These are phyloP conservation scores for Penicillium psychrosexuale DNA, from an alignment of 2,329 filamentous ascomycete genomes.

Conservation along the genomic window DNA sequence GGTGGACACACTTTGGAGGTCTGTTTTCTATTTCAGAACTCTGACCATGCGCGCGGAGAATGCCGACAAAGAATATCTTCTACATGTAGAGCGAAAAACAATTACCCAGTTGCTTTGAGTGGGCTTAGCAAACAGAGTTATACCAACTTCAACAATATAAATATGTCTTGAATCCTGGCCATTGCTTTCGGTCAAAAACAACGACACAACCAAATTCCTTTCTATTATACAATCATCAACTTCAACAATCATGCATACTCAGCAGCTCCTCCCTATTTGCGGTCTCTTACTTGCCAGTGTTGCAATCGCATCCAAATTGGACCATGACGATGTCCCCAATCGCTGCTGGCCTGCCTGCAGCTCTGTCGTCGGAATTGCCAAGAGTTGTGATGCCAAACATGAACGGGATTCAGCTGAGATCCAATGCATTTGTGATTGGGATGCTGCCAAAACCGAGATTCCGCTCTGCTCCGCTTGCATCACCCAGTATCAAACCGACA, in stretches of 20 bases:
- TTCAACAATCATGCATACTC: constrained; percentile 21
- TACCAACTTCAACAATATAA: constrained; percentile 10
- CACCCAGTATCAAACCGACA: constrained; percentile 20
- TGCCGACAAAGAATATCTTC: background rate
- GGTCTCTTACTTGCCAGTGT: constrained; percentile 26
- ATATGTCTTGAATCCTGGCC: background rate
- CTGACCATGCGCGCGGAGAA: background rate
- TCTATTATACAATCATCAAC: background rate
- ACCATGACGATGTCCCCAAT: constrained; percentile 29
- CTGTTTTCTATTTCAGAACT: background rate
- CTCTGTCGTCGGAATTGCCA: constrained; percentile 22
- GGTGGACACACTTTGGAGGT: constrained; percentile 5
- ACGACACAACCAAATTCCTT: background rate
- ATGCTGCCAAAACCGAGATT: constrained; percentile 24
- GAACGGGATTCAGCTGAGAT: constrained; percentile 27
- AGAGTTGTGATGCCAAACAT: constrained; percentile 24
- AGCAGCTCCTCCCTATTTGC: constrained; percentile 23
- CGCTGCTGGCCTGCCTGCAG: constrained; percentile 29
- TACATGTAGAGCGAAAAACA: background rate
- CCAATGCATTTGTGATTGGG: constrained; percentile 30
- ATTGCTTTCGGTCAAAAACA: background rate
- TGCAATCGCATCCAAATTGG: constrained; percentile 25
- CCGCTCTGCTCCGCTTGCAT: constrained; percentile 35
- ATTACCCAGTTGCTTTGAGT: background rate
- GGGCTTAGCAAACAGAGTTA: background rate